These are phyloP conservation scores for Leishmania lainsoni DNA, from an alignment of 208 protist genomes.

Conservation along the genomic window DNA sequence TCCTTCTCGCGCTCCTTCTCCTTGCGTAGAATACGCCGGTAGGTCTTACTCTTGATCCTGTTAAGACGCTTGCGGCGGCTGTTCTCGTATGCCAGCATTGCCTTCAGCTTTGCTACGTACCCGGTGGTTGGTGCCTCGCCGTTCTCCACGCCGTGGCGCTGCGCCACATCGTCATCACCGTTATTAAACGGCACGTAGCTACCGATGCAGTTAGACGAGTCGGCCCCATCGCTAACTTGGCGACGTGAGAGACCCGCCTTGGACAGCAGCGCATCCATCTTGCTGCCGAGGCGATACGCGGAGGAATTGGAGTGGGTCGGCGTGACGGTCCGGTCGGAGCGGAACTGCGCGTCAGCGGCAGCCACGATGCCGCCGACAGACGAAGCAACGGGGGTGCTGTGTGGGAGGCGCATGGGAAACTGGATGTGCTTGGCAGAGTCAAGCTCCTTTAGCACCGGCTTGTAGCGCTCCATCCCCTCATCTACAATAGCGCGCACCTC, in stretches of 20 bases:
- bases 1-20: constrained; percentile 91
- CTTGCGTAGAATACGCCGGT: constrained; percentile 91
- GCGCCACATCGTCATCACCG: constrained; percentile 12
- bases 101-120: constrained; percentile 90
- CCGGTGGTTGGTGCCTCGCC: constrained; percentile 41
- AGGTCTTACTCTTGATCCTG: constrained; percentile 94
- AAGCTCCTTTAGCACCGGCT: constrained; percentile 67
- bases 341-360: constrained; percentile 42
- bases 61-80: constrained; percentile 86
- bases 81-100: constrained; percentile 90
- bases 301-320: constrained; percentile 26
- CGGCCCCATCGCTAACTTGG: constrained; percentile 24
- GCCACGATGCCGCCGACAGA: constrained; percentile 80
- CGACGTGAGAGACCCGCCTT: constrained; percentile 56
- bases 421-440: constrained; percentile 72
- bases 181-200: constrained; percentile 47
- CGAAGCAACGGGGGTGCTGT: constrained; percentile 69
- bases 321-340: constrained; percentile 13
- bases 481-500: constrained; percentile 73
- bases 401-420: constrained; percentile 74
- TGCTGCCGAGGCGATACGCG: constrained; percentile 56
- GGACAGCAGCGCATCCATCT: constrained; percentile 61
- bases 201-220: constrained; percentile 38
- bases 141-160: constrained; percentile 7
- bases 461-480: constrained; percentile 80